These are phyloP conservation scores for Hordeum vulgare DNA, from an alignment of 176 grass and related monocot species.

Conservation along the genomic window MorexV3_pseudomolecules_assembly NC_058522.1:548528457-548528956, in stretches of 20 bases:
- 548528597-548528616: slow-evolving; percentile 84
- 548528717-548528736: slow-evolving; percentile 78
- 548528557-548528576: too few species aligned
- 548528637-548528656: slow-evolving; percentile 80
- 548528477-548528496: too few species aligned
- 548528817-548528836: not conserved
- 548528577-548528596: too few species aligned
- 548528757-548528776: slow-evolving; percentile 48
- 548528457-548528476: too few species aligned
- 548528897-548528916: too few species aligned
- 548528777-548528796: not conserved
- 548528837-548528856: too few species aligned
- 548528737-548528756: slow-evolving; percentile 56
- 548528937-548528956: slow-evolving; percentile 31
- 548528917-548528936: too few species aligned
- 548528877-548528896: too few species aligned
- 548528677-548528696: slow-evolving; percentile 57
- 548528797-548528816: not conserved
- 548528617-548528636: slow-evolving; percentile 90
- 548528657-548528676: slow-evolving; percentile 12
- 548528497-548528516: too few species aligned
- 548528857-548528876: too few species aligned
- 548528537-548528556: too few species aligned
- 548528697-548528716: slow-evolving; percentile 70
- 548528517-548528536: too few species aligned